A percentile compares a stretch with the other conserved stretches of the same genome.
Evolutionary conservation across 192 early-diverging fungal genomes (phyloP).

Genomic region (Rhizoclosmatium globosum): DNA sequence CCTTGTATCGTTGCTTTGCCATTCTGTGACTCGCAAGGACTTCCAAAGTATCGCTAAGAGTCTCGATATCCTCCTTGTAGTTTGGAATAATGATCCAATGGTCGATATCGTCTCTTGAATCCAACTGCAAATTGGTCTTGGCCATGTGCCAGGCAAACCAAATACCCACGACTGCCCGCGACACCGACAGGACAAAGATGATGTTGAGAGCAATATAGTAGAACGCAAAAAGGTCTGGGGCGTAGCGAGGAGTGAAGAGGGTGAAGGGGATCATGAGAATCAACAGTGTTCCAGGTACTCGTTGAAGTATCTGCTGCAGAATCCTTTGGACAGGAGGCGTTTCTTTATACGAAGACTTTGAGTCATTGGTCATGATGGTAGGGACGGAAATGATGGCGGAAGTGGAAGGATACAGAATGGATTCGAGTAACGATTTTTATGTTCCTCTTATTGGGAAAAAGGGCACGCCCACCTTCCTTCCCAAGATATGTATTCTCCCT

Average conservation of each 20-base stretch:
- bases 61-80: slow-evolving; percentile 63
- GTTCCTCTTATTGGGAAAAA: too few species aligned
- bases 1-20: slow-evolving; percentile 37
- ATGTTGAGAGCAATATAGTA: slow-evolving; percentile 56
- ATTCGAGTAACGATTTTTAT: too few species aligned
- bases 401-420: too few species aligned
- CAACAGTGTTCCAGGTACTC: slow-evolving; percentile 48
- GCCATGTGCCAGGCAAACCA: slow-evolving; percentile 43
- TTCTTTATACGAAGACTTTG: too few species aligned
- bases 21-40: slow-evolving; percentile 50
- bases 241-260: slow-evolving; percentile 52
- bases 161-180: slow-evolving; percentile 47
- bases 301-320: slow-evolving; percentile 50
- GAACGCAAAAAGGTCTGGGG: slow-evolving; percentile 47
- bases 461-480: too few species aligned
- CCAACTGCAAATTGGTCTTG: slow-evolving; percentile 31
- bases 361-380: too few species aligned
- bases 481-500: too few species aligned
- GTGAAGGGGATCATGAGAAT: slow-evolving; percentile 50
- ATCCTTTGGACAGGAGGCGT: too few species aligned
- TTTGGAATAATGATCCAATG: slow-evolving; percentile 68
- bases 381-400: too few species aligned
- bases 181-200: slow-evolving; percentile 45
- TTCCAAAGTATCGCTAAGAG: slow-evolving; percentile 60
- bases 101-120: slow-evolving; percentile 2